Percentiles rank a stretch among this genome's conserved stretches.
These are phyloP conservation scores for Pseudopyricularia javanii DNA, from an alignment of 2,329 filamentous ascomycete genomes.

Conservation along the genomic window DNA sequence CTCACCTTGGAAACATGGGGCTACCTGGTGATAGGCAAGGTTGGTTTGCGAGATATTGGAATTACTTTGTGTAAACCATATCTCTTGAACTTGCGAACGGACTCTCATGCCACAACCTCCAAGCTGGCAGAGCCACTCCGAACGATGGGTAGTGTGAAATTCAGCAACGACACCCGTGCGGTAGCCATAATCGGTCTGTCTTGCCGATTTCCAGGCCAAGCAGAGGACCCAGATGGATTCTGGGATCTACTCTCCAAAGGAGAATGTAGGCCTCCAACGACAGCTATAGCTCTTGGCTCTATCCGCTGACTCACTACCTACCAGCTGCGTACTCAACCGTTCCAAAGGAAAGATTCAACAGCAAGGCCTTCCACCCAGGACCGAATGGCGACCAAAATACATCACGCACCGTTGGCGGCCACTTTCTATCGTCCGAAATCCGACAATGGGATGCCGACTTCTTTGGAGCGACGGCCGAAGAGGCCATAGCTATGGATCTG, in stretches of 20 bases:
- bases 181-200: slow-evolving; percentile 58
- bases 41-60: no score
- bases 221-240: slow-evolving; percentile 45
- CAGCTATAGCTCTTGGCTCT: background rate
- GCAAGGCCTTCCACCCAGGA: slow-evolving; percentile 44
- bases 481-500: slow-evolving; percentile 16
- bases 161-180: background rate
- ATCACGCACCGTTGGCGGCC: background rate
- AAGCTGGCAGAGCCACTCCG: no score
- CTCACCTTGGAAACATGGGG: no score
- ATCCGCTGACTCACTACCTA: background rate
- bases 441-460: slow-evolving; percentile 16
- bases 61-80: no score
- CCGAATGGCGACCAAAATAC: background rate
- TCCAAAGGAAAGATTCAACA: slow-evolving; percentile 56
- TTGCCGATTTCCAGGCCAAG: slow-evolving; percentile 44
- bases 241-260: slow-evolving; percentile 59
- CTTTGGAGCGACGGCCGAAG: slow-evolving; percentile 17
- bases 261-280: background rate
- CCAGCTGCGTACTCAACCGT: slow-evolving; percentile 52
- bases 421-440: slow-evolving; percentile 3
- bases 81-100: no score
- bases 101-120: no score
- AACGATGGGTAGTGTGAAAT: no score
- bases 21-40: no score